Base-by-base conservation (phyloP, 2,329 filamentous ascomycete species). In the Aspergillus tamarii region DNA sequence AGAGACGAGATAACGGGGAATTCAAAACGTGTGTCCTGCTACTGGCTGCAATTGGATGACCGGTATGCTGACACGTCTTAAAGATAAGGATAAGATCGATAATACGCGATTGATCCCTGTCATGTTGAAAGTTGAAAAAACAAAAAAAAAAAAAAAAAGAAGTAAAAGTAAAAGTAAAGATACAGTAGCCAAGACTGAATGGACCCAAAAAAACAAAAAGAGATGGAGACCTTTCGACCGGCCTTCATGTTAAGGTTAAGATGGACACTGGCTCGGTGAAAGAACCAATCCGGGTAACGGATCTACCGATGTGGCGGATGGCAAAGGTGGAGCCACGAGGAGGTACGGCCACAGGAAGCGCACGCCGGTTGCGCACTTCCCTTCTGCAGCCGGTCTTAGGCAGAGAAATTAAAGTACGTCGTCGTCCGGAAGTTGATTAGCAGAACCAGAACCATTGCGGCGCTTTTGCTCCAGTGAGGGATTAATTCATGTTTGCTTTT, bases 401-500 rank as follows among this genome's bases (percentile, higher is more conserved):
- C 19, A 30, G 30, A 34, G 26, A 32, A 16, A 28, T 36, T 36
- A 36, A 36, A 36, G 34, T 36, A 16, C 34, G 32, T 32, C 30
- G 30, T 32, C 5, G 26, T 26, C 32, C 32, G 34, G 34, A 36
- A 16, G 34, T 36, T 53, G 48, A 34, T 53, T 32, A 48, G 21
- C 12, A 48, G 45, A 41, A 41, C 23, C 12, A 48, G 45, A 41
- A 41, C 23, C 45, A 48, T 26, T 48, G 45, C 45, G 23, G 23
- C 28, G 48, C 16, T n/a, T 52, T 52, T 11, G 6, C 30, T 28
- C 32, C 30, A 54, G 50, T 55, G 52, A 55, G 52, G 52, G 52
- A 55, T 55, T 55, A 55, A 16, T 21, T 55, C 32, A 39, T 39
- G 32, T 6, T 54, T 54, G 50, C 50, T 54, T 54, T 54, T 54